A percentile compares a stretch with the other conserved stretches of the same genome.
Conservation (phyloP, 1,284 basidiomycete species). For the Tilletiaria anomala region DNA sequence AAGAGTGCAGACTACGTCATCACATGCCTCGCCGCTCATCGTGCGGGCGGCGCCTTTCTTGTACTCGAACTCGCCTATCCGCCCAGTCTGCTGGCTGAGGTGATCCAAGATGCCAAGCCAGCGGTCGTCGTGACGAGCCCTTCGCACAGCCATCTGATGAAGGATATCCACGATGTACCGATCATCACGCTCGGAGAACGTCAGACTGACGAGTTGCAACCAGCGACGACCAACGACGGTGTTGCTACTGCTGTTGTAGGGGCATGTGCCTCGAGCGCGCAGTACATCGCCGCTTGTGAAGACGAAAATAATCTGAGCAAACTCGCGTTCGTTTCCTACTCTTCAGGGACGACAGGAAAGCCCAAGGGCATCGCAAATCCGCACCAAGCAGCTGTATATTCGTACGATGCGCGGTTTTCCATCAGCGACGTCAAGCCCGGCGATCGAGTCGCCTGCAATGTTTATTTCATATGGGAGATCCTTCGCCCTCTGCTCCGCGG, state of each 20-base stretch:
- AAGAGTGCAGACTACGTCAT: conserved; percentile 35
- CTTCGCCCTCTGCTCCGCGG: conserved; percentile 33
- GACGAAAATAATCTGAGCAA: conserved; percentile 25
- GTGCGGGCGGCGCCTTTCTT: conserved; percentile 37
- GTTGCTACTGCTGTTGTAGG: too few relatives aligned
- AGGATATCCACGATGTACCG: conserved; percentile 10
- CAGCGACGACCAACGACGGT: too few relatives aligned
- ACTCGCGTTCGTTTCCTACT: conserved; percentile 37
- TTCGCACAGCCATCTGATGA: conserved; percentile 18
- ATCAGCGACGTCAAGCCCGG: conserved; percentile 23
- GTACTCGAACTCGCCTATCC: conserved; percentile 39
- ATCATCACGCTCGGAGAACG: conserved; percentile 11
- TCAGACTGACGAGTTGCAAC: conserved; percentile 6
- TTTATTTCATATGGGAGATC: conserved; percentile 39
- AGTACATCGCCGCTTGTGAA: neutral
- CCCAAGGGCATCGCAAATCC: conserved; percentile 39
- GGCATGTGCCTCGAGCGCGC: too few relatives aligned
- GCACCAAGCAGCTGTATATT: conserved; percentile 30
- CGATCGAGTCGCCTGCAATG: conserved; percentile 38
- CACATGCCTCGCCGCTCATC: conserved; percentile 31
- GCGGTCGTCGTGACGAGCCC: conserved; percentile 31
- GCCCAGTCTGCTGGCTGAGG: conserved; percentile 23
- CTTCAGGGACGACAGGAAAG: conserved; percentile 36
- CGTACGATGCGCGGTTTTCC: conserved; percentile 32
- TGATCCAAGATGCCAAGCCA: conserved; percentile 34